A percentile compares a stretch with the other conserved stretches of the same genome.
phyloP scores from a whole-genome alignment of 2,329 filamentous ascomycete species.

The Beauveria rudraprayagi region DNA sequence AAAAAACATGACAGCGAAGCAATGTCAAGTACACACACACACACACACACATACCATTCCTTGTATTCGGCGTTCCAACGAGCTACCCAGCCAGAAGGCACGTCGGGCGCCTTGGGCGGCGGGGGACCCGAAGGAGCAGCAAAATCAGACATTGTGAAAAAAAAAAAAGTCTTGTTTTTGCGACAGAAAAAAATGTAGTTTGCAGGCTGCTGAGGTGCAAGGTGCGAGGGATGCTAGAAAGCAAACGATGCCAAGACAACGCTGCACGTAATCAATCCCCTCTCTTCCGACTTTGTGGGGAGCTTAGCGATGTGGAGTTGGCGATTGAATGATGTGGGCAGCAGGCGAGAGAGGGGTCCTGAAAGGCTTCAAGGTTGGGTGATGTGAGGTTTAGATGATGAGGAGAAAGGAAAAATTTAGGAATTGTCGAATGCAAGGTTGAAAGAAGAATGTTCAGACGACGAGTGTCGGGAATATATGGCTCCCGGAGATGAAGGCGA shows the following conservation, averaged over 20 bases:
- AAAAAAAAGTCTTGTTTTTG: background rate
- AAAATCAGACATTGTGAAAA: slow-evolving; percentile 46
- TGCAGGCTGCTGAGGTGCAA: background rate
- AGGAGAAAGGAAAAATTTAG: too few species aligned
- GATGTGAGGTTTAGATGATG: too few species aligned
- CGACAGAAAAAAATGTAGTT: background rate
- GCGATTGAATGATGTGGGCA: background rate
- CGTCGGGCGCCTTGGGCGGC: slow-evolving; percentile 56
- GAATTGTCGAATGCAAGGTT: too few species aligned
- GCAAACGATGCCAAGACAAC: slow-evolving; percentile 2
- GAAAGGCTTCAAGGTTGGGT: background rate
- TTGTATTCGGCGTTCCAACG: slow-evolving; percentile 84
- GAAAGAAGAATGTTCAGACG: too few species aligned
- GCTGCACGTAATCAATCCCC: background rate
- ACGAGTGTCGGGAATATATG: too few species aligned
- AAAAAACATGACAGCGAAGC: too few species aligned
- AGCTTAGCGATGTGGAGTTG: slow-evolving; percentile 2
- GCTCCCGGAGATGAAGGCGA: too few species aligned
- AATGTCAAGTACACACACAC: slow-evolving; percentile 36
- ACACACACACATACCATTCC: slow-evolving; percentile 59
- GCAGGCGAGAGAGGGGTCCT: background rate
- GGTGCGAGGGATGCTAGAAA: background rate
- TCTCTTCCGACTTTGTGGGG: background rate
- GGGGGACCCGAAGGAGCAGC: slow-evolving; percentile 46
- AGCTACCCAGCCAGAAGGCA: slow-evolving; percentile 64